Conservation (phyloP, 2,329 filamentous ascomycete genomes). For the Phyllosticta citribraziliensis region DNA sequence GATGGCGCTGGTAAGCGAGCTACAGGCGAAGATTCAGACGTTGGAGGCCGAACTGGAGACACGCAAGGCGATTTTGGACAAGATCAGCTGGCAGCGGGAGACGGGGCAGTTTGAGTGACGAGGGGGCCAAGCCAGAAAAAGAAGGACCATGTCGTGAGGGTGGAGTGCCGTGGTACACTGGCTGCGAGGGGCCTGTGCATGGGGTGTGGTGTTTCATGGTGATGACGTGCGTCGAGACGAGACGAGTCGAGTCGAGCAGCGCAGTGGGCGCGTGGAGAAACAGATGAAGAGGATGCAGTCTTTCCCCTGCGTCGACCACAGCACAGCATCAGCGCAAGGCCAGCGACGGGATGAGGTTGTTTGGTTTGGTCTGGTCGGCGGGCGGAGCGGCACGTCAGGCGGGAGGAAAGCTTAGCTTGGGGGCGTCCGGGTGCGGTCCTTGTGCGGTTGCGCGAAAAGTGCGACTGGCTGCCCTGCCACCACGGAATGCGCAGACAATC, state of each 20-base stretch:
- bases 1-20: slow-evolving; percentile 53
- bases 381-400: not conserved
- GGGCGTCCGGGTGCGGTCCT: not conserved
- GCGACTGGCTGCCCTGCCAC: not conserved
- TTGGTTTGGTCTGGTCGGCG: not conserved
- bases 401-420: not conserved
- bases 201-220: not conserved
- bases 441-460: not conserved
- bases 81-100: slow-evolving; percentile 24
- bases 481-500: not conserved
- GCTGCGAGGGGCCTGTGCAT: not conserved
- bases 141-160: not conserved
- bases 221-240: not conserved
- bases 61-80: slow-evolving; percentile 36
- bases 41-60: slow-evolving; percentile 48
- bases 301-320: too few relatives aligned
- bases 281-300: not conserved
- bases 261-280: not conserved
- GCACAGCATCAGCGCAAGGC: too few relatives aligned
- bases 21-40: slow-evolving; percentile 54
- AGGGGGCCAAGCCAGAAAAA: not conserved
- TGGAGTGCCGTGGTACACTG: not conserved
- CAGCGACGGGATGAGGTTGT: too few relatives aligned
- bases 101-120: slow-evolving; percentile 4
- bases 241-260: not conserved